phyloP scores from a whole-genome alignment of 2,329 filamentous ascomycete species.

The Penicillium sp. region DNA sequence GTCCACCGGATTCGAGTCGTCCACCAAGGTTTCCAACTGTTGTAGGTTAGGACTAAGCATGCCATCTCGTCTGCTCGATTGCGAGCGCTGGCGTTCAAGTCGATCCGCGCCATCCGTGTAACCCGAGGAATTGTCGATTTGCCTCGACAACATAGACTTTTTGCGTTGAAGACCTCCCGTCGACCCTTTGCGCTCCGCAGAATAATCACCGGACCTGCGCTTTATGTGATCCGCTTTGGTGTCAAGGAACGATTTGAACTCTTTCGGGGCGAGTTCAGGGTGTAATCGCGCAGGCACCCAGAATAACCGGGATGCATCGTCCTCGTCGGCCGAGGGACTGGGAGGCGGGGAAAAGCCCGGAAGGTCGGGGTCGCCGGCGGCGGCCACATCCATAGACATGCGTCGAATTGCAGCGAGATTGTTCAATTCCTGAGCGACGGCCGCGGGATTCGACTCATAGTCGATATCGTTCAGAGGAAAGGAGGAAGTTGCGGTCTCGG shows the following conservation, averaged over 20 bases:
- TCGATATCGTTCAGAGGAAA: constrained; percentile 80
- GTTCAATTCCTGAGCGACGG: constrained; percentile 87
- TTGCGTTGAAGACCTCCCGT: constrained; percentile 72
- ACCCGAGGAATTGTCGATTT: constrained; percentile 75
- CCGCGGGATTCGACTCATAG: constrained; percentile 85
- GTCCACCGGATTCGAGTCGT: constrained; percentile 70
- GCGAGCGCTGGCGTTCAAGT: constrained; percentile 72
- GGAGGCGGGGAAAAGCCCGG: constrained; percentile 48
- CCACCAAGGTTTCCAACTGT: constrained; percentile 77
- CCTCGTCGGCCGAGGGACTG: constrained; percentile 64
- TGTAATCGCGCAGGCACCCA: constrained; percentile 96
- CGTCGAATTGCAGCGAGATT: constrained; percentile 87
- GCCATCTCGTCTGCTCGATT: constrained; percentile 50
- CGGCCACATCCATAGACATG: constrained; percentile 90
- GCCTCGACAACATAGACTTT: constrained; percentile 92
- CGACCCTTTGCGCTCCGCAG: constrained; percentile 59
- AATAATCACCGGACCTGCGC: constrained; percentile 74
- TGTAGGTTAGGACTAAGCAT: constrained; percentile 65
- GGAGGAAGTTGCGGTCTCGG: constrained; percentile 61
- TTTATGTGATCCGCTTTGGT: constrained; percentile 89
- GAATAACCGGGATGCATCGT: constrained; percentile 83
- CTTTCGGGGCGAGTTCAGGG: constrained; percentile 89
- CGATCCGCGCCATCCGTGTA: constrained; percentile 84
- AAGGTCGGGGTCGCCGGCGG: constrained; percentile 60
- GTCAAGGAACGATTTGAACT: constrained; percentile 96